Percentiles rank a stretch among this genome's conserved stretches.
Evolutionary conservation across 2,329 filamentous ascomycete genomes (phyloP).

Genomic region (Grosmannia huntii): DNA sequence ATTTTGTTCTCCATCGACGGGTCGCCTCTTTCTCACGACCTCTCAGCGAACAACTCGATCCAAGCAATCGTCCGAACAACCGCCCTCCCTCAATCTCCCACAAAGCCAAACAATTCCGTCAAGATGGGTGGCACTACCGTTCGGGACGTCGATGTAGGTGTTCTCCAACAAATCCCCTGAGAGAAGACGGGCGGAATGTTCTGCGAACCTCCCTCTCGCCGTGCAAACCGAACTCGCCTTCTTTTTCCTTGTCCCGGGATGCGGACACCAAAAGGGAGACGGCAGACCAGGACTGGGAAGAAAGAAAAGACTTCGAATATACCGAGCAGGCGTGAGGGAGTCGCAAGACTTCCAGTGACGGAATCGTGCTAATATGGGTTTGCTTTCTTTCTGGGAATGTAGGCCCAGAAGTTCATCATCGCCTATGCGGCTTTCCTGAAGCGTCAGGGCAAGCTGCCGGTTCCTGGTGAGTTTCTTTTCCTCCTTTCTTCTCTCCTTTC

Average conservation of each 20-base stretch:
- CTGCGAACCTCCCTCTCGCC: conserved; percentile 4
- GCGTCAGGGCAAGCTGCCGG: conserved; percentile 85
- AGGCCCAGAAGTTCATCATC: conserved; percentile 79
- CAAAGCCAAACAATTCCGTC: conserved; percentile 11
- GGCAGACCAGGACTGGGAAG: background rate
- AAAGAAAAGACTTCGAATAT: conserved; percentile 15
- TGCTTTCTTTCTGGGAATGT: conserved; percentile 27
- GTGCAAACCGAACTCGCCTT: conserved; percentile 1
- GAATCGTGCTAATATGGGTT: conserved; percentile 49
- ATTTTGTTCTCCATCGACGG: background rate
- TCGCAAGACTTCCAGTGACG: conserved; percentile 61
- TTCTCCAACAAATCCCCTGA: conserved; percentile 13
- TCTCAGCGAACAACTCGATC: background rate
- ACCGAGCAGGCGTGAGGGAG: conserved; percentile 58
- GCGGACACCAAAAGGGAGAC: conserved; percentile 7
- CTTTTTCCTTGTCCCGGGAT: background rate
- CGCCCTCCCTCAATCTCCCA: background rate
- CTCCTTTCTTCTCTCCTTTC: too few relatives aligned
- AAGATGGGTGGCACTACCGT: conserved; percentile 72
- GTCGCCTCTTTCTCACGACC: conserved; percentile 4
- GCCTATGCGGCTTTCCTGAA: conserved; percentile 84
- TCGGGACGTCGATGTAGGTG: conserved; percentile 74
- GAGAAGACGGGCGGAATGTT: background rate
- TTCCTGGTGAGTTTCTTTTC: conserved; percentile 51
- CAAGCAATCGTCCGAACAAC: background rate